A percentile compares a stretch with the other conserved stretches of the same genome.
Evolutionary conservation across 257 asterid species (phyloP).

Genomic region (Misopates orontium): DNA sequence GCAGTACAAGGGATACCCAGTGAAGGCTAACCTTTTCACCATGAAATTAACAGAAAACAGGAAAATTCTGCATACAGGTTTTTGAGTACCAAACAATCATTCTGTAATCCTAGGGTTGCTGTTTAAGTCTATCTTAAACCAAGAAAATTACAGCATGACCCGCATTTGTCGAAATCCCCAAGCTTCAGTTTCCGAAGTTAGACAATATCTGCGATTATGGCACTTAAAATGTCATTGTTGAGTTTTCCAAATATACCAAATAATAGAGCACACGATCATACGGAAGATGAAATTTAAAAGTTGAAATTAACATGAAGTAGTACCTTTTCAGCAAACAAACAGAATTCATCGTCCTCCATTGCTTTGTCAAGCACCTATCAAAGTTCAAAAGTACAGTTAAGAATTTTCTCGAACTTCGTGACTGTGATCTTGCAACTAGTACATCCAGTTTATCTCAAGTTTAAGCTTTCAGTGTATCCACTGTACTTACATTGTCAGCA

Average conservation of each 20-base stretch:
- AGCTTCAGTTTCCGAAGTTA: constrained; percentile 32
- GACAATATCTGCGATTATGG: constrained; percentile 42
- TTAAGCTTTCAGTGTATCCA: not conserved
- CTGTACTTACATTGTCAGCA: constrained; percentile 51
- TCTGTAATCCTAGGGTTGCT: no score
- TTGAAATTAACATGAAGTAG: not conserved
- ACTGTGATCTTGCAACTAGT: not conserved
- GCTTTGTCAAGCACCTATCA: constrained; percentile 56
- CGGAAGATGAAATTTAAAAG: not conserved
- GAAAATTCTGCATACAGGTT: no score
- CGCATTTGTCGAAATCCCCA: constrained; percentile 9
- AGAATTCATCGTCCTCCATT: constrained; percentile 59
- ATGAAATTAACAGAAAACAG: no score
- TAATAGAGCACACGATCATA: not conserved
- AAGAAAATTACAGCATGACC: constrained; percentile 4
- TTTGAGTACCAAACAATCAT: no score
- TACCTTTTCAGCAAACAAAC: constrained; percentile 62
- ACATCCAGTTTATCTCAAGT: not conserved
- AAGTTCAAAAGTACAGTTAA: constrained; percentile 19
- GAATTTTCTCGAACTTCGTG: not conserved
- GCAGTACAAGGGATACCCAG: no score
- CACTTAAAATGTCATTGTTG: not conserved
- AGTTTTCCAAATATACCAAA: not conserved
- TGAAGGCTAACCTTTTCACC: no score
- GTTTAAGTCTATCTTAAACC: not conserved